phyloP scores from a whole-genome alignment of 2,329 filamentous ascomycete genomes.

The Xenoacremonium recifei region DNA sequence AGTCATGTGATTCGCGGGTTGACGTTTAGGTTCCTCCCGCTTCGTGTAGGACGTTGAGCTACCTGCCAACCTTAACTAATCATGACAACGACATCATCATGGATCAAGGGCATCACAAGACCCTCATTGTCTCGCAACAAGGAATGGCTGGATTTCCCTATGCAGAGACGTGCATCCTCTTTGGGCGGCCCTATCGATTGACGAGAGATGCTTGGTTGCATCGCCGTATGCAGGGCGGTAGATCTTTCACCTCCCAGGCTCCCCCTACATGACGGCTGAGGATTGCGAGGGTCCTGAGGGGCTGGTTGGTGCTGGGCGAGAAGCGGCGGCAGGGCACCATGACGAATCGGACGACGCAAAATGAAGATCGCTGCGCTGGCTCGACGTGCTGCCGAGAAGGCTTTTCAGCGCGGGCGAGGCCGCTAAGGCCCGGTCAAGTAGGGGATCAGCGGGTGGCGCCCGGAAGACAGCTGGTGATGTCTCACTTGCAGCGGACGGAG shows the following conservation, averaged over 20 bases:
- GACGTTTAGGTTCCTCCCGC: too few species aligned
- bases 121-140: background rate
- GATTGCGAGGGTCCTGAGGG: background rate
- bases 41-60: too few species aligned
- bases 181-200: background rate
- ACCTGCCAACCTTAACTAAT: too few species aligned
- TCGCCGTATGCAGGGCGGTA: background rate
- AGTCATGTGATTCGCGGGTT: too few species aligned
- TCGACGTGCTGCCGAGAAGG: conserved; percentile 1
- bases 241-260: background rate
- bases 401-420: background rate
- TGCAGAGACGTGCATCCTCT: background rate
- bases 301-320: background rate
- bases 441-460: conserved; percentile 7
- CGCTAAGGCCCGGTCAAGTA: conserved; percentile 3
- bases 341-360: conserved; percentile 3
- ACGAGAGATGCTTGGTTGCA: background rate
- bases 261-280: background rate
- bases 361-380: conserved; percentile 6
- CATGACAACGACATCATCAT: background rate
- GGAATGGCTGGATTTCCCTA: too few species aligned
- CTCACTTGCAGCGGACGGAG: too few species aligned
- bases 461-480: conserved; percentile 1
- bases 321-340: background rate
- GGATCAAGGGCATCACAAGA: background rate